Conservation (phyloP, 78 protist species). For the Creolimax fragrantissima region DNA sequence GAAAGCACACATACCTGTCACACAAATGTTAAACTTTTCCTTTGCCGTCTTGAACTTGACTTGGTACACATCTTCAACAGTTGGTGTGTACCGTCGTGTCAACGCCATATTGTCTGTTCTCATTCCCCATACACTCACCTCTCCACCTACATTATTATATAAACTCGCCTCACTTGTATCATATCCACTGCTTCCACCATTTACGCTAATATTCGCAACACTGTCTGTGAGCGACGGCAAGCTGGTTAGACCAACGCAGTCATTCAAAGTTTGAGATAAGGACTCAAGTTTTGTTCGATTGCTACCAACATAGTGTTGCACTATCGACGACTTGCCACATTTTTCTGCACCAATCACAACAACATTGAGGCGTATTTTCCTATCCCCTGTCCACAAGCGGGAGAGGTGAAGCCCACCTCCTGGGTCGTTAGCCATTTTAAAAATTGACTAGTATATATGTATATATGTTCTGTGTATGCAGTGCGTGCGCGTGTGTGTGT, state of each 20-base stretch:
- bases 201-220: background rate
- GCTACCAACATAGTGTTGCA: background rate
- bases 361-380: background rate
- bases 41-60: background rate
- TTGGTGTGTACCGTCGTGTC: background rate
- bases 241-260: too few species aligned
- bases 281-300: too few species aligned
- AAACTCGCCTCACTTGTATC: background rate
- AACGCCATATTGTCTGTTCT: background rate
- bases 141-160: background rate
- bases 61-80: background rate
- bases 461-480: too few species aligned
- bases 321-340: background rate
- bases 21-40: background rate
- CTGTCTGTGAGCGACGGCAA: too few species aligned
- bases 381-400: background rate
- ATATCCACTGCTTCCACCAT: background rate
- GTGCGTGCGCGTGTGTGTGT: too few species aligned
- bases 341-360: background rate
- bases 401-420: too few species aligned
- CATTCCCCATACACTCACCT: background rate
- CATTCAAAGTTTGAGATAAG: too few species aligned
- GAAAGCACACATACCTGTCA: too few species aligned
- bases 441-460: too few species aligned
- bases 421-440: too few species aligned